phyloP scores from a whole-genome alignment of 2,329 filamentous ascomycete genomes.

The Clonostachys chloroleuca region DNA sequence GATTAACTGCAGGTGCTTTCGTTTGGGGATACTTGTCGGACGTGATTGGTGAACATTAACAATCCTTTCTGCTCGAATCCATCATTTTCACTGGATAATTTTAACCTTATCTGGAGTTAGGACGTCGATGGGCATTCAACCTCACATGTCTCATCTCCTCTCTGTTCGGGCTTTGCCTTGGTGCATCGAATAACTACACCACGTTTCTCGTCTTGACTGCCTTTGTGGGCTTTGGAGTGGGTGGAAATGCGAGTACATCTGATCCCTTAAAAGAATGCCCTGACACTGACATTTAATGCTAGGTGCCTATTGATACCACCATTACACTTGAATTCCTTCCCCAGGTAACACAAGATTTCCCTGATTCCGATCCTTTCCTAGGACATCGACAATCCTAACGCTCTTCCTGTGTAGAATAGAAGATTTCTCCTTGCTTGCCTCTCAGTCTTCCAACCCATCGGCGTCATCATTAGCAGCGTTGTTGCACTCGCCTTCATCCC shows the following conservation, averaged over 20 bases:
- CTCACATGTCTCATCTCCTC: constrained; percentile 50
- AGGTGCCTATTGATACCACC: constrained; percentile 46
- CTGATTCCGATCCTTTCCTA: no score
- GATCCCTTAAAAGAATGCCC: no score
- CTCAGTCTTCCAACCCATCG: constrained; percentile 51
- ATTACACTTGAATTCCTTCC: constrained; percentile 53
- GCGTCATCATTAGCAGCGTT: constrained; percentile 43
- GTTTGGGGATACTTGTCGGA: constrained; percentile 52
- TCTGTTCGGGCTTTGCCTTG: constrained; percentile 47
- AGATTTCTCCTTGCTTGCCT: constrained; percentile 47
- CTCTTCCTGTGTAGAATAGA: constrained; percentile 19
- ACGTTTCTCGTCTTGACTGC: constrained; percentile 48
- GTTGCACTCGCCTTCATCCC: constrained; percentile 51
- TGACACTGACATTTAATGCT: no score
- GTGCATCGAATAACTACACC: constrained; percentile 40
- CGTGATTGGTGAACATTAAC: constrained; percentile 25
- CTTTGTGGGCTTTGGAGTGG: constrained; percentile 47
- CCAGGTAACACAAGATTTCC: no score
- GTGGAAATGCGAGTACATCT: constrained; percentile 33
- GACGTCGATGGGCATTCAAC: constrained; percentile 52
- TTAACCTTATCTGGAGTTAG: constrained; percentile 11
- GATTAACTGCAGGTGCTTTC: constrained; percentile 49
- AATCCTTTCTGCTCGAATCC: not conserved
- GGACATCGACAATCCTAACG: constrained; percentile 13
- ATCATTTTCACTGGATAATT: not conserved